These are phyloP conservation scores for Fusarium falciforme DNA, from an alignment of 2,329 filamentous ascomycete genomes.

Conservation along the genomic window DNA sequence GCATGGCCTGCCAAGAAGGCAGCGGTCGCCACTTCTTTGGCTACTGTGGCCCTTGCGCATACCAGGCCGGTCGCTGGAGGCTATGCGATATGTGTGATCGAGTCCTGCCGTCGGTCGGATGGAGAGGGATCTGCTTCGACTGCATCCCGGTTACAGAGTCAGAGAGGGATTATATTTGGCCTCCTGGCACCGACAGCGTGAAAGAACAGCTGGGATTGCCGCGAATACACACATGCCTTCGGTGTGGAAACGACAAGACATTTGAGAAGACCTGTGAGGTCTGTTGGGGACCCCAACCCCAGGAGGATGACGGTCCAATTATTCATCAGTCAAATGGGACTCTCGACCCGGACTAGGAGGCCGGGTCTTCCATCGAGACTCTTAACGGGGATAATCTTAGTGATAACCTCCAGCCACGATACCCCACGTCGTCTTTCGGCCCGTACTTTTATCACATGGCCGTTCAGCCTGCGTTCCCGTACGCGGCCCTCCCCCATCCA, in stretches of 20 bases:
- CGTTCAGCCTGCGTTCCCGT: too few species aligned
- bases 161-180: not conserved
- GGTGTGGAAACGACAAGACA: not conserved
- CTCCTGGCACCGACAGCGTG: not conserved
- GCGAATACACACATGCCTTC: not conserved
- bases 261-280: not conserved
- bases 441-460: too few species aligned
- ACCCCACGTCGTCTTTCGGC: too few species aligned
- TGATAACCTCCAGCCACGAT: not conserved
- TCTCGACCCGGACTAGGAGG: not conserved
- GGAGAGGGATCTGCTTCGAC: not conserved
- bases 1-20: not conserved
- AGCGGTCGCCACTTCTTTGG: not conserved
- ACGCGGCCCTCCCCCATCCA: too few species aligned
- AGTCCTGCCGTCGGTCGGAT: not conserved
- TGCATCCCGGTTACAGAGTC: not conserved
- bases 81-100: not conserved
- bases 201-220: not conserved
- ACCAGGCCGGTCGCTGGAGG: not conserved
- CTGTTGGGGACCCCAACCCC: not conserved
- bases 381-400: not conserved
- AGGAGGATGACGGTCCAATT: accelerated
- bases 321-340: not conserved
- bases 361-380: not conserved
- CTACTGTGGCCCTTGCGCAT: not conserved